These are phyloP conservation scores for Vicia villosa DNA, from an alignment of 306 rosid genomes.

Conservation along the genomic window DNA sequence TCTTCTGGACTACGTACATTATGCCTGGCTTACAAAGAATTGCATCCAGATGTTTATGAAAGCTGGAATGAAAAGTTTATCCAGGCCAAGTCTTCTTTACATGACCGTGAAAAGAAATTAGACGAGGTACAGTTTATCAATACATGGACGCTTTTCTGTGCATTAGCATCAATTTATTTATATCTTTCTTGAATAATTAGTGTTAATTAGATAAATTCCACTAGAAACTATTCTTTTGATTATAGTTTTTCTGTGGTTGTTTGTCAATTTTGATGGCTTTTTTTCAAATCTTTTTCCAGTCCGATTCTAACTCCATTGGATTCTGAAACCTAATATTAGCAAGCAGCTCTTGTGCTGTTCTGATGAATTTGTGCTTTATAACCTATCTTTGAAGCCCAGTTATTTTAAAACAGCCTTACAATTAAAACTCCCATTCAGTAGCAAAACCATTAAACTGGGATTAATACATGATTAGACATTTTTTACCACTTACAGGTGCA, in stretches of 20 bases:
- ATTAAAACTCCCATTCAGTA: conserved; percentile 63
- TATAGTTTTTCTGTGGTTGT: conserved; percentile 7
- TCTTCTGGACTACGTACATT: conserved; percentile 88
- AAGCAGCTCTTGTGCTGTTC: conserved; percentile 17
- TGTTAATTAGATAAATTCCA: conserved; percentile 19
- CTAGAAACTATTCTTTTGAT: conserved; percentile 16
- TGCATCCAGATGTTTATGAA: conserved; percentile 73
- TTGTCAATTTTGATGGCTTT: not conserved
- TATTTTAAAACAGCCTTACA: conserved; percentile 49
- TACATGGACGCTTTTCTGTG: conserved; percentile 10
- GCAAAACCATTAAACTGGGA: conserved; percentile 60
- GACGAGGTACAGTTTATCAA: conserved; percentile 70
- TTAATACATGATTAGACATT: conserved; percentile 63
- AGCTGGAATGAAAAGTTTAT: conserved; percentile 93
- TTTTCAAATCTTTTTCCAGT: conserved; percentile 23
- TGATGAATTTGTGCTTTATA: not conserved
- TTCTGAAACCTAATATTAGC: conserved; percentile 9
- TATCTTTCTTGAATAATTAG: conserved; percentile 11
- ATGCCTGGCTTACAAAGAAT: conserved; percentile 90
- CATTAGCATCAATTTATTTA: conserved; percentile 29
- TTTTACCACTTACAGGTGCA: conserved; percentile 73
- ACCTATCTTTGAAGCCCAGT: not conserved
- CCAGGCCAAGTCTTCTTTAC: conserved; percentile 90
- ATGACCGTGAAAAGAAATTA: conserved; percentile 94
- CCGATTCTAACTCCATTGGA: not conserved